These are phyloP conservation scores for Dendrobium huoshanense DNA, from an alignment of 106 monocot genomes.

Conservation along the genomic window DNA sequence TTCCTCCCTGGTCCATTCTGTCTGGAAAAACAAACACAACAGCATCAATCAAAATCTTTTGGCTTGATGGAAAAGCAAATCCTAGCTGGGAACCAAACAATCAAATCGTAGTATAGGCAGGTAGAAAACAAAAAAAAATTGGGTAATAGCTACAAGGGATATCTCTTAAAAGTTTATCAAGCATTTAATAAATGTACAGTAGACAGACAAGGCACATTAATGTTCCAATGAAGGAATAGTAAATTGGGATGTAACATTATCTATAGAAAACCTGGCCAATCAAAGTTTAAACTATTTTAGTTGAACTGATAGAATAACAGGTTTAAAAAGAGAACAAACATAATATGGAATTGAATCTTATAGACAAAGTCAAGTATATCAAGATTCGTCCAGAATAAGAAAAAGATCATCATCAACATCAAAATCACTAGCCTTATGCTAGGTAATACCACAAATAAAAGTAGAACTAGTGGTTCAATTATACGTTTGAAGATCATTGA, in stretches of 20 bases:
- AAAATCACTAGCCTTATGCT: background rate
- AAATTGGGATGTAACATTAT: background rate
- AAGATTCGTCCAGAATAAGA: background rate
- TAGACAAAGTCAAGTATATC: background rate
- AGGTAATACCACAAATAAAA: background rate
- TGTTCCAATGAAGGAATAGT: background rate
- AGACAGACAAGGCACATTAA: background rate
- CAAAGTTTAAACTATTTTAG: background rate
- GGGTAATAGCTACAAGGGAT: background rate
- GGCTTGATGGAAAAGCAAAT: background rate
- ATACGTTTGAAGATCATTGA: background rate
- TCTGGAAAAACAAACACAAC: slow-evolving; percentile 39
- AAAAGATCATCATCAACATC: background rate
- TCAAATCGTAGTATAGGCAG: background rate
- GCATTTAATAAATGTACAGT: background rate
- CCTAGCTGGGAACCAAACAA: background rate
- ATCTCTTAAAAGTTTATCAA: background rate
- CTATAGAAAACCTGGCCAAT: background rate
- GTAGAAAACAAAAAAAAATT: background rate
- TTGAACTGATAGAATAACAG: background rate
- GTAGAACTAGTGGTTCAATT: background rate
- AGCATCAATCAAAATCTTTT: background rate
- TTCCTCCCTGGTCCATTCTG: slow-evolving; percentile 99
- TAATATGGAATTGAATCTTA: slow-evolving; percentile 1
- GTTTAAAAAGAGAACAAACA: background rate